These are phyloP conservation scores for Dioscorea cayenensis DNA, from an alignment of 116 monocot genomes.

Conservation along the genomic window DNA sequence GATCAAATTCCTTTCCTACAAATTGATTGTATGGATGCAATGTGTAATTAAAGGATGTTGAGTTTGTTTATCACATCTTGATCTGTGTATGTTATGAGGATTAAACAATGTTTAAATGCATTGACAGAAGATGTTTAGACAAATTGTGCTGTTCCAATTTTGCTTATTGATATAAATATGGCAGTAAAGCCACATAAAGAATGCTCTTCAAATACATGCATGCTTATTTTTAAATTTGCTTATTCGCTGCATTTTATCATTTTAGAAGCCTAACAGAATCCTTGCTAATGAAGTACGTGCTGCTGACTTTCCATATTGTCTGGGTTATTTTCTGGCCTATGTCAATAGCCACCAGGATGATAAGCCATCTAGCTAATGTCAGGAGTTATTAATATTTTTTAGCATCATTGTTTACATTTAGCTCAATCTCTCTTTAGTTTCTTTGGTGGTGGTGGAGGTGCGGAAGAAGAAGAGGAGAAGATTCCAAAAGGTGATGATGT, in stretches of 20 bases:
- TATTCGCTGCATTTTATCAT: no score
- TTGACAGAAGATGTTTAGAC: no score
- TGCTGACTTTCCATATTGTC: no score
- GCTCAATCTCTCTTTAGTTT: conserved; percentile 36
- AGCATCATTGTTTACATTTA: neutral
- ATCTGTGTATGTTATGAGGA: neutral
- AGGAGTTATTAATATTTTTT: neutral
- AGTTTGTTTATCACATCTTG: neutral
- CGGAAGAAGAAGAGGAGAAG: conserved; percentile 87
- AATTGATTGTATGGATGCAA: neutral
- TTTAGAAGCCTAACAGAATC: no score
- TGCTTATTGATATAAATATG: no score
- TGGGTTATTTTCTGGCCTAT: neutral
- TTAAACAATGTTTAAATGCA: no score
- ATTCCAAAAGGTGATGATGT: conserved; percentile 93
- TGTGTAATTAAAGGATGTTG: neutral
- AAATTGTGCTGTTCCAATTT: no score
- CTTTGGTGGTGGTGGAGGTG: conserved; percentile 70
- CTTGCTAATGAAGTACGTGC: no score
- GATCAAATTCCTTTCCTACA: neutral
- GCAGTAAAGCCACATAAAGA: no score
- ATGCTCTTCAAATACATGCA: no score
- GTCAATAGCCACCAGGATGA: neutral
- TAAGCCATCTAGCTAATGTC: neutral
- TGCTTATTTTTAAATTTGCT: no score